Evolutionary conservation across 768 basidiomycete genomes (phyloP).

Genomic region (Auricularia cornea): DNA sequence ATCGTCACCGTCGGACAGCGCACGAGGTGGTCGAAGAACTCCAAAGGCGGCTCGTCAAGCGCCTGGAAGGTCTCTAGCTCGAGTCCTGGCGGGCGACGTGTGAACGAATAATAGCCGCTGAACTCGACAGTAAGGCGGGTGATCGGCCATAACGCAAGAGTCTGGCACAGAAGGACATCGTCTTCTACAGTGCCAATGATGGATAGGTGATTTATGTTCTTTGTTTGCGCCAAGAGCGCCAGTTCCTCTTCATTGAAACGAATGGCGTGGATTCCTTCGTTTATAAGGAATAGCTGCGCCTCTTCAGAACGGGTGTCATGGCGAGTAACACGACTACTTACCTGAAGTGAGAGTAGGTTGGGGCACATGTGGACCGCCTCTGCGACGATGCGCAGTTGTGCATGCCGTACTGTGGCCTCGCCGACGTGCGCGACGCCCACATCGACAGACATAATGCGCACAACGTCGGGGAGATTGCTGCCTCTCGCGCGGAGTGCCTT

Average conservation of each 20-base stretch:
- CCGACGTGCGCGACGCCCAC: background rate
- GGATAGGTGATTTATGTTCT: background rate
- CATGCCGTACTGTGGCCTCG: background rate
- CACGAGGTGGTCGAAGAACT: background rate
- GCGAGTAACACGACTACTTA: background rate
- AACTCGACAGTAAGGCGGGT: background rate
- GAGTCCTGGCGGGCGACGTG: background rate
- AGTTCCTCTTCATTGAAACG: background rate
- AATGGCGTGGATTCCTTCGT: background rate
- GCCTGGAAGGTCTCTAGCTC: background rate
- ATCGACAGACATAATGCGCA: background rate
- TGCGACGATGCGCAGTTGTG: background rate
- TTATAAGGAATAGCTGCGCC: background rate
- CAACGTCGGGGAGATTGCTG: background rate
- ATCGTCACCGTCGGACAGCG: background rate
- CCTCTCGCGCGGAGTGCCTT: background rate
- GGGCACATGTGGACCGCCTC: background rate
- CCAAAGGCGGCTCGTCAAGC: background rate
- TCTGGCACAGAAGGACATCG: background rate
- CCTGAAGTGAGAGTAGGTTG: background rate
- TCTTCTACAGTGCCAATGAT: background rate
- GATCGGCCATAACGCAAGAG: background rate
- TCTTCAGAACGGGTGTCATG: background rate
- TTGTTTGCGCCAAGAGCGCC: background rate
- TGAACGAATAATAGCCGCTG: background rate